phyloP scores from a whole-genome alignment of 2,329 filamentous ascomycete genomes.

The Colletotrichum cuscutae region DNA sequence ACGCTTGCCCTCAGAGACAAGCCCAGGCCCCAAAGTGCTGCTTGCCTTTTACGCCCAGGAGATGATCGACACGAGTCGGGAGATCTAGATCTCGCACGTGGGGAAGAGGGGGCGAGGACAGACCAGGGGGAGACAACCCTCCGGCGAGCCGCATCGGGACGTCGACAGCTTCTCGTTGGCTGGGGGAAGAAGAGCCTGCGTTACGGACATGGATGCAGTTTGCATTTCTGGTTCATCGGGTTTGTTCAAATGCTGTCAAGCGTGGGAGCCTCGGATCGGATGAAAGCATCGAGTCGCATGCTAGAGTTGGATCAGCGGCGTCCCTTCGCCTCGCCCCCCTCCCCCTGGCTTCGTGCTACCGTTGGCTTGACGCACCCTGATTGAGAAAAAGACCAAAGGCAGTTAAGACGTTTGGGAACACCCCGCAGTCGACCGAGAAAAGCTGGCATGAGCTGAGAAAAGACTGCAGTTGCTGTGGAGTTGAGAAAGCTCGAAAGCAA shows the following conservation, averaged over 20 bases:
- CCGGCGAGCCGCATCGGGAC: conserved; percentile 24
- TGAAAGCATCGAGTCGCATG: conserved; percentile 1
- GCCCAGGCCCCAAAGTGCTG: background rate
- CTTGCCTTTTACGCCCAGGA: background rate
- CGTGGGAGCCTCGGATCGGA: background rate
- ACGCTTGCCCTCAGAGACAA: background rate
- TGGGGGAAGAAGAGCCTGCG: background rate
- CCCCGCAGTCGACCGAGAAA: background rate
- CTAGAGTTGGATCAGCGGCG: background rate
- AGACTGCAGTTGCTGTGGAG: background rate
- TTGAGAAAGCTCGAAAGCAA: background rate
- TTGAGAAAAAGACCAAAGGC: background rate
- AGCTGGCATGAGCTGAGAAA: background rate
- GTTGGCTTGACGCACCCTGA: background rate
- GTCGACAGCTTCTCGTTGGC: background rate
- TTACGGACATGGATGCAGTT: background rate
- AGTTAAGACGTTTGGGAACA: background rate
- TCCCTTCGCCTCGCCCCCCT: background rate
- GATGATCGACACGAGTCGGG: conserved; percentile 27
- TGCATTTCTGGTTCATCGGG: background rate
- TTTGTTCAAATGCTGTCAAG: background rate
- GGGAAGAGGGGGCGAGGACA: background rate
- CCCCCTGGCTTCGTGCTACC: background rate
- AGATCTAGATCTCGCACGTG: conserved; percentile 29
- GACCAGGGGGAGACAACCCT: conserved; percentile 14